Percentiles rank a stretch among this genome's conserved stretches.
Evolutionary conservation across 108 stramenopile species (phyloP).

Genomic region (Cyclotella choctawhatcheeana): DNA sequence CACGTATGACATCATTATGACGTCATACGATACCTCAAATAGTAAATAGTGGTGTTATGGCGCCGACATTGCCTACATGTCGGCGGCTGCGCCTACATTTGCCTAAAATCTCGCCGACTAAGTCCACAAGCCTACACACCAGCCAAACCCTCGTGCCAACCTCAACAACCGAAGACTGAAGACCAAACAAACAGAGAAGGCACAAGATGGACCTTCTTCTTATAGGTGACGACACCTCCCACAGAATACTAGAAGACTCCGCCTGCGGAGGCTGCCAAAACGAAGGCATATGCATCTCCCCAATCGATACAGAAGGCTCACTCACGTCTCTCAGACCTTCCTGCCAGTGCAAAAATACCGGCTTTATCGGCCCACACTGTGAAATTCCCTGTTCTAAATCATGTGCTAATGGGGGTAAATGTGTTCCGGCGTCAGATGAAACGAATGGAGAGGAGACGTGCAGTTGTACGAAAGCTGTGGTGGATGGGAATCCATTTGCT

Average conservation of each 20-base stretch:
- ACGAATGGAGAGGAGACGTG: slow-evolving; percentile 21
- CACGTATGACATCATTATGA: too few species aligned
- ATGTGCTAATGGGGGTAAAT: slow-evolving; percentile 39
- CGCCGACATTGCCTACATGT: too few species aligned
- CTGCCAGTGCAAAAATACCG: slow-evolving; percentile 44
- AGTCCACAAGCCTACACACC: too few species aligned
- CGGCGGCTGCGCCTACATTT: too few species aligned
- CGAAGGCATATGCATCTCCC: slow-evolving; percentile 28
- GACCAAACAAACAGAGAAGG: too few species aligned
- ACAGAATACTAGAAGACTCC: slow-evolving; percentile 35
- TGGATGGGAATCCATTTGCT: slow-evolving; percentile 51
- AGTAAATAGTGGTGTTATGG: too few species aligned
- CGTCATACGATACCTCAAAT: too few species aligned
- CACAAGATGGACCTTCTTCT: background rate
- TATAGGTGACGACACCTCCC: background rate
- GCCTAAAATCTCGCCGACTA: too few species aligned
- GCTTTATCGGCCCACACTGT: slow-evolving; percentile 38
- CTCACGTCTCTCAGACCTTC: slow-evolving; percentile 25
- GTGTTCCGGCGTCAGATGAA: slow-evolving; percentile 17
- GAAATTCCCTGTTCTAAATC: slow-evolving; percentile 28
- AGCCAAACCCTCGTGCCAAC: too few species aligned
- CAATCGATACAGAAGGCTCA: slow-evolving; percentile 7
- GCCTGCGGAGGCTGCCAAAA: slow-evolving; percentile 51
- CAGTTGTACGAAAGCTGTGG: slow-evolving; percentile 47
- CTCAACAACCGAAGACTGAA: too few species aligned